Base-by-base conservation (phyloP, 306 rosid genomes). In the Echinosophora koreensis region DNA sequence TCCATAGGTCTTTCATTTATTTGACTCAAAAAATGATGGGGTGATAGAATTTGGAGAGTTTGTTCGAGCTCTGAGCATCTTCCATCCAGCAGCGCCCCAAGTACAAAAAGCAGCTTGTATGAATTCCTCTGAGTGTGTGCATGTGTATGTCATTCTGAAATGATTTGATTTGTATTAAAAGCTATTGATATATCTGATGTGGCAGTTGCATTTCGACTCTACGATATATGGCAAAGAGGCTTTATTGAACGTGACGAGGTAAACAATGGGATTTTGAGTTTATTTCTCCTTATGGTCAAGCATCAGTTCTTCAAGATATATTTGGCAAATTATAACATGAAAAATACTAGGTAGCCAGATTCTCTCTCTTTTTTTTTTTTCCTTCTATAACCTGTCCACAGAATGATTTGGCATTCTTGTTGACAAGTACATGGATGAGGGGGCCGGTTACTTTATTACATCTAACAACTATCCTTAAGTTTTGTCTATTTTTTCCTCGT, bases 41-140 rank as follows among this genome's bases (percentile, higher is more conserved):
- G 83, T 88, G n/a, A 81, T 86, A 63, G 89, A 77, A 63, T 90
- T 86, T 61, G 86, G 74, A 60, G 92, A 86, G 79, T 86, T 90
- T 70, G 82, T 90, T 77, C 77, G 77, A 79, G 82, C 83, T 70
- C 71, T 90, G n/a, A 84, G 85, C 18, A 76, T 86, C 35, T 90
- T 88, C 80, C 96, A 90, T 77, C 90, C 88, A 50, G 74, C 79
- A 74, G 79, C 96, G 8, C 83, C 89, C 14, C 84, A 74, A 71
- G 56, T 63, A 57, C 83, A 83, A 71, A 90, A 90, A 38, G 84
- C 79, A 64, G 76, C 71, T 42, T 79, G 92, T 86, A 86, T 15
- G 87, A 58, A 34, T 68, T 82, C 46, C 63, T 49, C 5, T 70
- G 2, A 73, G n/a, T 35, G 61, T 30, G 37, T 76, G 47, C 18